phyloP scores from a whole-genome alignment of 2,329 filamentous ascomycete genomes.

The Alternaria triticina region DNA sequence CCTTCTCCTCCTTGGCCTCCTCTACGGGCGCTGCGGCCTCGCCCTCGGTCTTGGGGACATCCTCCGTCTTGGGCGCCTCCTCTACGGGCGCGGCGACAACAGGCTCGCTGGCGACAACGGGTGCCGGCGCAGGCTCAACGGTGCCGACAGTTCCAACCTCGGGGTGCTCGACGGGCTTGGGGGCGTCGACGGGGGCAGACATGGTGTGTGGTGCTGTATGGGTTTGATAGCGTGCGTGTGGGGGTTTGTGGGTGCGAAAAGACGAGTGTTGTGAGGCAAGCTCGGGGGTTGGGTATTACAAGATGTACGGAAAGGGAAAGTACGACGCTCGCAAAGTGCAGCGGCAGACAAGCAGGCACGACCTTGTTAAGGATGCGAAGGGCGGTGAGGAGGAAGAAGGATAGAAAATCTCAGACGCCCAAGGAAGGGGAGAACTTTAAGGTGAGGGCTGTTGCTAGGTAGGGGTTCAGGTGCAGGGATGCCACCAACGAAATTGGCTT shows the following conservation, averaged over 20 bases:
- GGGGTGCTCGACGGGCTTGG: constrained; percentile 68
- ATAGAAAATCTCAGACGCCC: constrained; percentile 32
- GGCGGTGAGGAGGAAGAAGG: constrained; percentile 42
- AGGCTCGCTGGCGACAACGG: constrained; percentile 42
- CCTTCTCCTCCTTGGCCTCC: constrained; percentile 56
- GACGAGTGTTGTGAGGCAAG: constrained; percentile 28
- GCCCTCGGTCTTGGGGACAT: constrained; percentile 45
- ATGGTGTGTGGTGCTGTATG: constrained; percentile 54
- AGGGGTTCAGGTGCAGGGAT: constrained; percentile 35
- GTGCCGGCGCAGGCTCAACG: constrained; percentile 44
- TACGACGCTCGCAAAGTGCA: constrained; percentile 38
- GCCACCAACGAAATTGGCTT: constrained; percentile 41
- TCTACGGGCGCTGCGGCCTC: constrained; percentile 41
- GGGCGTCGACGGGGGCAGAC: constrained; percentile 69
- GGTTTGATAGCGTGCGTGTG: constrained; percentile 1
- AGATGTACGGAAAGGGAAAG: constrained; percentile 40
- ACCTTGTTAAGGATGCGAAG: constrained; percentile 32
- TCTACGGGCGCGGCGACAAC: constrained; percentile 51
- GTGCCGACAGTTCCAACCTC: constrained; percentile 44
- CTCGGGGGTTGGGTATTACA: constrained; percentile 42
- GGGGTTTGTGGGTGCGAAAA: constrained; percentile 17
- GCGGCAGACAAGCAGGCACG: constrained; percentile 38
- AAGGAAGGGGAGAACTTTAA: constrained; percentile 45
- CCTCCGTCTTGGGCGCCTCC: constrained; percentile 52
- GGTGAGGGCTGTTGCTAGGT: constrained; percentile 47